Evolutionary conservation across 192 early-diverging fungal species (phyloP), one percentile per base, ranked within the genome.

Genomic region (Gonapodya sp.): DNA sequence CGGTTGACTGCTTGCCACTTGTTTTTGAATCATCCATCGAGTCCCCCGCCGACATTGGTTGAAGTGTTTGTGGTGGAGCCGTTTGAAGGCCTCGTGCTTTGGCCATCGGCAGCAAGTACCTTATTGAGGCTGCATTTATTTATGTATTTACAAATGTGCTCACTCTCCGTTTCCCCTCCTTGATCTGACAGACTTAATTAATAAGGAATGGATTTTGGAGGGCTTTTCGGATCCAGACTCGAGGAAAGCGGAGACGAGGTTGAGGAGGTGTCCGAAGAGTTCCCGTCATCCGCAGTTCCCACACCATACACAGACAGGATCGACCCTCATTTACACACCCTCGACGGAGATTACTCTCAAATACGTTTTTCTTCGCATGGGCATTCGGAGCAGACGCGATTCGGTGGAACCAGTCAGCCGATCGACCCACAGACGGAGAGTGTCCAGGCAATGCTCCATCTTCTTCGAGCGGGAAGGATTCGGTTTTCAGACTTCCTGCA

Each of bases 1-100:
- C 35, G 73, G 64, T 1, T 83, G 82, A 81, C 78, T 80, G 80
- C 80, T 79, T 64, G 46, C 46, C 46, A 8, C 8, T 24, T 16
- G 46, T 16, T 24, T 64, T 64, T 8, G 46, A 64, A 24, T 64
- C 46, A 24, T 64, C 46, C 46, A 24, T 64, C 46, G 46, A 24
- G 8, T 64, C 46, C 8, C 46, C 46, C 46, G 46, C 46, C 24
- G 46, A 64, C 46, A 64, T 64, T 64, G 8, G 8, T 8, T 64
- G 24, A 64, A 8, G n/a, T n/a, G n/a, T n/a, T n/a, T n/a, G n/a
- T n/a, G n/a, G n/a, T n/a, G n/a, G n/a, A n/a, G n/a, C n/a, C n/a
- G n/a, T n/a, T n/a, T n/a, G n/a, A n/a, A n/a, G n/a, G n/a, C n/a
- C n/a, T n/a, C 8, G 46, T 64, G 46, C 46, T 64, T 64, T 64